These are phyloP conservation scores for Fragilariopsis cylindrus DNA, from an alignment of 108 stramenopile species.

Conservation along the genomic window DNA sequence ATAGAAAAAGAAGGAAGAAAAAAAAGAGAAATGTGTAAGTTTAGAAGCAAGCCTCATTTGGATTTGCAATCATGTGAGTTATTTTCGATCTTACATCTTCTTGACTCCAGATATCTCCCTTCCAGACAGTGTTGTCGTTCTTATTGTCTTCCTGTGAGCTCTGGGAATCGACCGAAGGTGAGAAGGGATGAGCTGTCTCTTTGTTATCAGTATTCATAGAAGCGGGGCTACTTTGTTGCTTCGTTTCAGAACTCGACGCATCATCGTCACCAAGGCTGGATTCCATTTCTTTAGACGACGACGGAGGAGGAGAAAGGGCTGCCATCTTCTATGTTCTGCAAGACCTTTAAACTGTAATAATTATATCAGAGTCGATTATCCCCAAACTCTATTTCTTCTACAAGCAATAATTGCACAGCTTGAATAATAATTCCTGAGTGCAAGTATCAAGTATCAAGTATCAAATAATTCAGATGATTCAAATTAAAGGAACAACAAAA, in stretches of 20 bases:
- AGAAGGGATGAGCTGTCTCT: background rate
- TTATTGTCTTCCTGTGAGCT: constrained; percentile 6
- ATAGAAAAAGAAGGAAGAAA: background rate
- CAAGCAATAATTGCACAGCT: too few species aligned
- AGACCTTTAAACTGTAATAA: too few species aligned
- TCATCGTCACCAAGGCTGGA: too few species aligned
- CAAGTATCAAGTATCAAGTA: too few species aligned
- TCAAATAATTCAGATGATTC: too few species aligned
- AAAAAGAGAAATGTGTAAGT: background rate
- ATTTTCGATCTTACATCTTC: constrained; percentile 18
- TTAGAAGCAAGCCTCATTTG: background rate
- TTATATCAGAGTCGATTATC: too few species aligned
- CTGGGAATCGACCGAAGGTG: constrained; percentile 1
- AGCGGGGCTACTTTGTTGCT: background rate
- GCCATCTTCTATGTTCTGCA: background rate
- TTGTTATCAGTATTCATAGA: background rate
- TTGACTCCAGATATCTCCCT: constrained; percentile 6
- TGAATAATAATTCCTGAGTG: too few species aligned
- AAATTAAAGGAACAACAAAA: too few species aligned
- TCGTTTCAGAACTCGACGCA: constrained; percentile 6
- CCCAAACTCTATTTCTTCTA: too few species aligned
- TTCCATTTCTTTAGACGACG: background rate
- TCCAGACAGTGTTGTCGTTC: constrained; percentile 10
- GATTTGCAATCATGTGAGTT: too few species aligned
- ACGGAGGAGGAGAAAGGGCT: background rate